phyloP scores from a whole-genome alignment of 257 asterid genomes.

The Capsicum chinense region DNA sequence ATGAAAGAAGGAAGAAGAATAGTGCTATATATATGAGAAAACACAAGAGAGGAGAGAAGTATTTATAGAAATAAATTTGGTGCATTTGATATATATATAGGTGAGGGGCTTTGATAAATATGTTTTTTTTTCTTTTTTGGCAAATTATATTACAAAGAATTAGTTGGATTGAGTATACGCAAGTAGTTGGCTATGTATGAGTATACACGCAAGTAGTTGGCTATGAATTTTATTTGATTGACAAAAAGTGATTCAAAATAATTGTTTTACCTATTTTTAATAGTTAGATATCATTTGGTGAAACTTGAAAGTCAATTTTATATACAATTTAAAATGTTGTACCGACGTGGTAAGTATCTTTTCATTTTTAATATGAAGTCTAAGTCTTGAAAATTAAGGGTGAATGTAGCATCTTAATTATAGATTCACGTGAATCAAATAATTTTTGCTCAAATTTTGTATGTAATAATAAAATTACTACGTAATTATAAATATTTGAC shows the following conservation, averaged over 20 bases:
- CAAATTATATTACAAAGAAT: neutral
- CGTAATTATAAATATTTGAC: no score
- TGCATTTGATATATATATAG: conserved; percentile 7
- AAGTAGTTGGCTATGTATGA: conserved; percentile 14
- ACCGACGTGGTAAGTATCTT: neutral
- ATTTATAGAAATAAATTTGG: neutral
- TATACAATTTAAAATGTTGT: neutral
- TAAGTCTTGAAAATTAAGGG: no score
- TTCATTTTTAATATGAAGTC: neutral
- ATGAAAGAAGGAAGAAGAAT: neutral
- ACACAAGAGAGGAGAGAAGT: neutral
- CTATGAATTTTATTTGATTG: conserved; percentile 19
- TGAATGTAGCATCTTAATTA: no score
- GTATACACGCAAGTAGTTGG: conserved; percentile 38
- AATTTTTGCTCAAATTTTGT: no score
- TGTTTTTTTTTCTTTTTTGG: no score
- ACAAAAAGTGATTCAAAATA: neutral
- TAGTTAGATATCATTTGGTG: neutral
- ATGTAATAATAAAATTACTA: no score
- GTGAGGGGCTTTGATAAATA: neutral
- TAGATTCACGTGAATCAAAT: no score
- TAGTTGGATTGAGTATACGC: conserved; percentile 36
- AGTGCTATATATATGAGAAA: neutral
- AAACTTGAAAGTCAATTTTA: neutral
- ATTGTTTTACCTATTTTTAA: neutral